Conservation (phyloP, 306 rosid genomes). For the Hylodesmum podocarpum region DNA sequence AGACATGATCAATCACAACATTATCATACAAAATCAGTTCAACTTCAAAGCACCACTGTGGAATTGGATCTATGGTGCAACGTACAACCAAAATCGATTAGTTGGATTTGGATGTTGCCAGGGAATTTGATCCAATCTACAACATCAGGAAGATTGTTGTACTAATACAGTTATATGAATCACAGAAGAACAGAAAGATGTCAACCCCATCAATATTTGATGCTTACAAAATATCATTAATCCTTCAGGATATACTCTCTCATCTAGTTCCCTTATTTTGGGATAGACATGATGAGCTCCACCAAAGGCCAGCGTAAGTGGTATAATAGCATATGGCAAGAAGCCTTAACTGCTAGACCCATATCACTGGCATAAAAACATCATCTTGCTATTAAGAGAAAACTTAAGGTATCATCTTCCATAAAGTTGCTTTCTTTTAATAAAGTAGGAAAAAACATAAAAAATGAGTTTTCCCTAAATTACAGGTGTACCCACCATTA, state of each 20-base stretch:
- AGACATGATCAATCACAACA: slow-evolving; percentile 3
- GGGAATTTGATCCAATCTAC: slow-evolving; percentile 8
- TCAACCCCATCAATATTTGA: neutral
- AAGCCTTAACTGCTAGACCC: neutral
- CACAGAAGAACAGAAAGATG: neutral
- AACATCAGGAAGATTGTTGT: neutral
- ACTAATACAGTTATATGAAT: neutral
- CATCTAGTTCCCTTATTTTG: neutral
- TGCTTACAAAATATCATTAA: neutral
- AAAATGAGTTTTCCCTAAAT: neutral
- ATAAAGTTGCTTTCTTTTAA: neutral
- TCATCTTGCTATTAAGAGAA: neutral
- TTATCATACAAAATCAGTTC: neutral
- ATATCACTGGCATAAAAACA: slow-evolving; percentile 14
- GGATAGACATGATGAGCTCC: neutral
- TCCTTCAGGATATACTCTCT: neutral
- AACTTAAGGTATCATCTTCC: neutral
- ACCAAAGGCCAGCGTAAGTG: neutral
- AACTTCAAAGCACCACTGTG: neutral
- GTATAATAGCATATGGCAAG: neutral
- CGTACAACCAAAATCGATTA: neutral
- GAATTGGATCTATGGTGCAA: neutral
- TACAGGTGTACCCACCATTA: neutral
- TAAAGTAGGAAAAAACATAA: neutral
- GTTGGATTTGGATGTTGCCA: neutral